These are phyloP conservation scores for Pythium grandisporangium DNA, from an alignment of 352 stramenopile species.

Conservation along the genomic window DNA sequence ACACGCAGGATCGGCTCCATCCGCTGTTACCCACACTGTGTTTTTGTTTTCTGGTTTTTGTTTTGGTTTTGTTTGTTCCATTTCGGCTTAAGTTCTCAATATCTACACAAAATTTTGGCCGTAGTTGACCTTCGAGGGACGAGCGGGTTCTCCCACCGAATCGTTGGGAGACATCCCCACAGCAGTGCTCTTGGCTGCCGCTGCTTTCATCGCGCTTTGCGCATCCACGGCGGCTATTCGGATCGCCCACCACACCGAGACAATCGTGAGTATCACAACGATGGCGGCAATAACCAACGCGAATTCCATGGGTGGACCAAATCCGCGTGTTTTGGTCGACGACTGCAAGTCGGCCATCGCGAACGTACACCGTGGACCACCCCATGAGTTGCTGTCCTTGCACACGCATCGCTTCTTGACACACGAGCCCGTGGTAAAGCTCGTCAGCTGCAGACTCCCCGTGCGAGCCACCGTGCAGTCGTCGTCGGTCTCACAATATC, in stretches of 20 bases:
- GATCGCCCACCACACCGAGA: conserved; percentile 19
- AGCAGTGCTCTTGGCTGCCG: neutral
- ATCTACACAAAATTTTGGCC: conserved; percentile 51
- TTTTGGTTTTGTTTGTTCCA: too few relatives aligned
- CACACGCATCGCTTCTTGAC: conserved; percentile 39
- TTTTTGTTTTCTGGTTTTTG: too few relatives aligned
- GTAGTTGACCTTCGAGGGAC: conserved; percentile 45
- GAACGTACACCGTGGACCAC: conserved; percentile 33
- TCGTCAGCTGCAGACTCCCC: neutral
- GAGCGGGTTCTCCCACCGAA: conserved; percentile 6
- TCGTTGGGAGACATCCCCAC: conserved; percentile 1
- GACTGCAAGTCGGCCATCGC: conserved; percentile 14
- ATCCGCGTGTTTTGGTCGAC: conserved; percentile 21
- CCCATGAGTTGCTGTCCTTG: conserved; percentile 30
- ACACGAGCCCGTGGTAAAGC: conserved; percentile 34
- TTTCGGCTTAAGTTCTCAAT: too few relatives aligned
- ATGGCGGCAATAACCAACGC: conserved; percentile 19
- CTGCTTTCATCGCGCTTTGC: conserved; percentile 4
- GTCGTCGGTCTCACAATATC: conserved; percentile 34
- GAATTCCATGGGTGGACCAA: conserved; percentile 26
- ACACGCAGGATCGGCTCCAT: too few relatives aligned
- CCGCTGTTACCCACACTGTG: too few relatives aligned
- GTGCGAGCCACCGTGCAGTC: conserved; percentile 40
- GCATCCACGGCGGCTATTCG: conserved; percentile 9
- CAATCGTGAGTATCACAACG: conserved; percentile 21